Evolutionary conservation across 352 stramenopile species (phyloP).

Genomic region (Blastocystis sp.): DNA sequence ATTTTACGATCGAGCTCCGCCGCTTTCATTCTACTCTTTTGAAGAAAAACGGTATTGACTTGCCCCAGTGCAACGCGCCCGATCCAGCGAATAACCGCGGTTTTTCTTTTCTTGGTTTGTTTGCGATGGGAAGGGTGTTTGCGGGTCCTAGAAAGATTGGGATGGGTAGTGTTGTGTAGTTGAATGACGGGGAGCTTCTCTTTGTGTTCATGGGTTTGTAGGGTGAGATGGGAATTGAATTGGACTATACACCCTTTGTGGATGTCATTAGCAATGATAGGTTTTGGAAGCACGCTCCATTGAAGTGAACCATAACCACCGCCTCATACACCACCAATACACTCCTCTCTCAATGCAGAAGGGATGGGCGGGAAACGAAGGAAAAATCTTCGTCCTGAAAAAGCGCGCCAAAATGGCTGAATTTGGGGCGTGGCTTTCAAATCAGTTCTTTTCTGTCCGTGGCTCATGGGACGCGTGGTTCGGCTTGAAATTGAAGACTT

Average conservation of each 20-base stretch:
- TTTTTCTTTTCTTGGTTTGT: background rate
- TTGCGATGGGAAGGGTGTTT: too few species aligned
- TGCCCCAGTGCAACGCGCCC: too few species aligned
- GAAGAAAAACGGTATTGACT: background rate
- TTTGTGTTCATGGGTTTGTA: too few species aligned
- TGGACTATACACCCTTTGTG: too few species aligned
- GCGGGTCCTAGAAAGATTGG: too few species aligned
- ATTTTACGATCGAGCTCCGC: conserved; percentile 52
- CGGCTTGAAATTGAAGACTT: conserved; percentile 97
- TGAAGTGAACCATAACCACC: too few species aligned
- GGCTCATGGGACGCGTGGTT: conserved; percentile 81
- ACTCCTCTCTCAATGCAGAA: background rate
- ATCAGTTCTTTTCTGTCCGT: background rate
- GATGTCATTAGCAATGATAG: too few species aligned
- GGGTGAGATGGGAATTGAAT: too few species aligned
- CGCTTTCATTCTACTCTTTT: conserved; percentile 38
- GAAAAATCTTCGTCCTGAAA: conserved; percentile 40
- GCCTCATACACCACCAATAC: too few species aligned
- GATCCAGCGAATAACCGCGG: background rate
- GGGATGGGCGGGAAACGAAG: background rate
- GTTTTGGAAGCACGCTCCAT: too few species aligned
- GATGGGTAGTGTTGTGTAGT: too few species aligned
- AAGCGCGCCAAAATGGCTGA: conserved; percentile 34
- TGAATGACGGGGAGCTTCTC: too few species aligned
- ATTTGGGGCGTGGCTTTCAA: conserved; percentile 7